Conservation (phyloP, 169 alveolate genomes). For the Babesia bigemina region DNA sequence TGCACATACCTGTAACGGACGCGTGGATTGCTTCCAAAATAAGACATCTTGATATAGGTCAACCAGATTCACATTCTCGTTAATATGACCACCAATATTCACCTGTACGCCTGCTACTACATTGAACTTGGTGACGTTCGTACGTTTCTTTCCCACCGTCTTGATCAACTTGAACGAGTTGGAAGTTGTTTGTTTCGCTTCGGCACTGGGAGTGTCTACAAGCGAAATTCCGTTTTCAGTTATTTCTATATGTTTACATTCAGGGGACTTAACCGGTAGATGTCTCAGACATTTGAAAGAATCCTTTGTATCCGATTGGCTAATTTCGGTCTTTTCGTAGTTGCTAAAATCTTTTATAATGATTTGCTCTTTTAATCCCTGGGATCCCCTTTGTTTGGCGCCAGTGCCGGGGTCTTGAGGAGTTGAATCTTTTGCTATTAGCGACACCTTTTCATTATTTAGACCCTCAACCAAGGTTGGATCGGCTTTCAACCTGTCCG, state of each 20-base stretch:
- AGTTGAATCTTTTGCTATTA: neutral
- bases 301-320: neutral
- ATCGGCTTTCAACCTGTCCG: conserved; percentile 17
- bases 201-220: neutral
- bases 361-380: conserved; percentile 2
- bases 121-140: conserved; percentile 38
- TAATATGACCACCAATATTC: conserved; percentile 64
- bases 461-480: conserved; percentile 10
- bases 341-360: conserved; percentile 17
- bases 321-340: conserved; percentile 3
- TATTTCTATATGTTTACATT: neutral
- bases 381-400: neutral
- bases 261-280: conserved; percentile 2
- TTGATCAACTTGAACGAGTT: conserved; percentile 9
- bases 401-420: neutral
- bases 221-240: conserved; percentile 18
- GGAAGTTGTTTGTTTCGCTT: neutral
- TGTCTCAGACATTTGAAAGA: neutral
- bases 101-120: conserved; percentile 57
- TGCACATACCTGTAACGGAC: conserved; percentile 61
- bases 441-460: conserved; percentile 9
- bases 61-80: conserved; percentile 55
- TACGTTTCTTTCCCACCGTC: conserved; percentile 22
- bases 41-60: conserved; percentile 65
- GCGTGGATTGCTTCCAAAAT: conserved; percentile 52